Base-by-base conservation (phyloP, 2,329 filamentous ascomycete genomes). In the Lachnellula cervina region DNA sequence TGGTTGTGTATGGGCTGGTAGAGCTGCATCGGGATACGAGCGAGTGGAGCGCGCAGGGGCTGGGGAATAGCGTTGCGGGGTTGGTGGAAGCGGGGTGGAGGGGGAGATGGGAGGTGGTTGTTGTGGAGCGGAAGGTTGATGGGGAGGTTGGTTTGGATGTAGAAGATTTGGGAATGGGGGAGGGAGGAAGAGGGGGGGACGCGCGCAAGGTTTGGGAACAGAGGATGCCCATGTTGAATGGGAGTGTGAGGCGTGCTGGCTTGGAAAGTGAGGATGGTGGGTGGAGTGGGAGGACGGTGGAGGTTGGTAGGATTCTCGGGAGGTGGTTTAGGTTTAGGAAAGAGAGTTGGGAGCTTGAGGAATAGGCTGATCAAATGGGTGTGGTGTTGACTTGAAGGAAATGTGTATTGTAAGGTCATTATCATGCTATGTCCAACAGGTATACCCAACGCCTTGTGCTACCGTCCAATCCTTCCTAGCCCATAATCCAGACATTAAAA, bases 31-130 rank as follows among this genome's bases (percentile, higher is more conserved):
- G 81, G 23, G 77, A 81, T 52, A 88, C 86, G 0, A 83, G 83
- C 59, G 86, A 89, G 57, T 91, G 87, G 81, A 90, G 86, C 50
- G 87, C 84, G 0, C 88, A 91, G 70, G 89, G 88, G 0, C 69
- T 92, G 13, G 78, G 81, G 19, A 77, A 78, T 55, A 85, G 84
- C 1, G 76, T 83, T n/a, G 78, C 87, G 2, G 72, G 76, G 0
- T 70, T 88, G 1, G 78, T 89, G 8, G 87, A 90, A 56, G 77
- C 80, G 2, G 84, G 84, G 0, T 64, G 66, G 37, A 73, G 77
- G 17, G 69, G 71, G 6, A 70, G 67, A 0, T 76, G 80, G 59
- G 69, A 65, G 19, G 72, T 79, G 4, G 70, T 78, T 2, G 56
- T 79, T 2, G 82, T 86, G 65, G 63, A 67, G 56, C 54, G 44